Evolutionary conservation across 2,329 filamentous ascomycete species (phyloP).

Genomic region (Ascochyta viciae-villosae): DNA sequence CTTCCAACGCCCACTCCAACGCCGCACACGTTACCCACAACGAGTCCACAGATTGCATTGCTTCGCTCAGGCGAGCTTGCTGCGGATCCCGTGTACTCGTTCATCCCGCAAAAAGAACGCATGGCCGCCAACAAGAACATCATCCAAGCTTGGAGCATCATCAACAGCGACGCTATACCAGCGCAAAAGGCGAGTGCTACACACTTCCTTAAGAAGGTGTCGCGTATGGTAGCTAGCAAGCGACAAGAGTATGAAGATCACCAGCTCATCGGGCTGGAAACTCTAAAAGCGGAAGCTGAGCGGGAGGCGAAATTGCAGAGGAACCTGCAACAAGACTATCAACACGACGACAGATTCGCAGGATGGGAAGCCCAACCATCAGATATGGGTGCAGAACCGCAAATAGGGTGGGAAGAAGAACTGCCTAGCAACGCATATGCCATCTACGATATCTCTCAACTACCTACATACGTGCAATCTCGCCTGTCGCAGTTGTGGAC

Average conservation of each 20-base stretch:
- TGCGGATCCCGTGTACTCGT: neutral
- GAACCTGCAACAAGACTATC: neutral
- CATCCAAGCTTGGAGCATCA: neutral
- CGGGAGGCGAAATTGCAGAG: neutral
- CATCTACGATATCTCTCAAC: neutral
- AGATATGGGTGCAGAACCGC: neutral
- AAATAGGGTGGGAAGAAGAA: neutral
- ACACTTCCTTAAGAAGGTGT: neutral
- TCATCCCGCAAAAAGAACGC: neutral
- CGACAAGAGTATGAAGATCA: neutral
- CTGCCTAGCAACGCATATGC: neutral
- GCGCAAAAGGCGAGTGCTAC: neutral
- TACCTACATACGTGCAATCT: neutral
- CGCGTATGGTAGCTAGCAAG: neutral
- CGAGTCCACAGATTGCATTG: neutral
- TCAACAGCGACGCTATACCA: constrained; percentile 3
- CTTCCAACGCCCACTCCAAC: neutral
- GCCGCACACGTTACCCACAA: neutral
- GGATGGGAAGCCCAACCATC: neutral
- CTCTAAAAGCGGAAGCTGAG: neutral
- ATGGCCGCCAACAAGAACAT: neutral
- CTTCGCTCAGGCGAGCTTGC: constrained; percentile 7
- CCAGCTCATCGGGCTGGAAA: neutral
- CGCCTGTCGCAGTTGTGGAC: constrained; percentile 1
- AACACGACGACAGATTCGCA: neutral